Evolutionary conservation across 208 protist species (phyloP), one percentile per base, ranked within the genome.

Genomic region (Wallacemonas sp.): DNA sequence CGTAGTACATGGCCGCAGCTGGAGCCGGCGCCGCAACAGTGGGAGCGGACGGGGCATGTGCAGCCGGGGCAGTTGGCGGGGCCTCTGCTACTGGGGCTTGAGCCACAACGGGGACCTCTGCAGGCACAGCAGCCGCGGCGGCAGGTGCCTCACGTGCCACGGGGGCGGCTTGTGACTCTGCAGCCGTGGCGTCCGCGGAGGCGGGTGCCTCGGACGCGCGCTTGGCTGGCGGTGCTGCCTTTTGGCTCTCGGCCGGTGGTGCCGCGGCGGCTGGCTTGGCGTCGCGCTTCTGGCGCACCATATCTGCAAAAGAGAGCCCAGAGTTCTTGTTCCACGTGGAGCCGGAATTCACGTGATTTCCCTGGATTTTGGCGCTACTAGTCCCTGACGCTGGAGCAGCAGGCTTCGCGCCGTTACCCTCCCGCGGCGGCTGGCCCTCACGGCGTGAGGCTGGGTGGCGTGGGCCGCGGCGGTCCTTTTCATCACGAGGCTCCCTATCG

Each of bases 251-350:
- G 5, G 42, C 42, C 42, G 42, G 42, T 39, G 21, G 44, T 65
- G 34, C 62, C 38, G 62, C 39, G 49, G 56, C 30, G 38, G 58
- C n/a, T 45, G 56, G 6, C 31, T 55, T 70, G 31, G 70, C 28
- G 36, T 47, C 33, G 62, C 39, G 34, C 12, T 21, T 72, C 63
- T 76, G 71, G 19, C 79, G 75, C 39, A 84, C 79, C 65, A 89
- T 76, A 62, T 89, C 82, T 17, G 76, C 78, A 62, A 89, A 89
- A 21, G 82, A 85, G 58, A 73, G 72, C n/a, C 77, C 79, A 24
- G 62, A 62, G 36, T 63, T 70, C 62, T 86, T 89, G 17, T 75
- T 58, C 82, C 82, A 89, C 21, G 69, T 81, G n/a, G 71, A 72
- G 24, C 70, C 46, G 28, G 56, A 14, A 17, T 56, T 41, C 28